Evolutionary conservation across 2,329 filamentous ascomycete genomes (phyloP).

Genomic region (Aspergillus phoenicis): DNA sequence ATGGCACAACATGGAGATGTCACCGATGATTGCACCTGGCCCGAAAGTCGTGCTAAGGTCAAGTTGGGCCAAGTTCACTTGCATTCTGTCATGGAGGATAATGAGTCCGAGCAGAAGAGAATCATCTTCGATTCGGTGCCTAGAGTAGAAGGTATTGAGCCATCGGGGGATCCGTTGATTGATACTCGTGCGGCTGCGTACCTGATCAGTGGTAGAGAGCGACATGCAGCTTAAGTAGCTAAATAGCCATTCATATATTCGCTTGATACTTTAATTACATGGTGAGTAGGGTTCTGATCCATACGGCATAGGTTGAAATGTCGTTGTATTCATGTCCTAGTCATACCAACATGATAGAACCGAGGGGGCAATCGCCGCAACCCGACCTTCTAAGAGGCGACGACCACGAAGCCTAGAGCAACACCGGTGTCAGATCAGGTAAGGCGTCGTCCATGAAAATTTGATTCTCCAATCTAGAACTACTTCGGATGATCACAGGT

Average conservation of each 20-base stretch:
- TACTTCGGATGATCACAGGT: too few relatives aligned
- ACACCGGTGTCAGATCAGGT: constrained; percentile 21
- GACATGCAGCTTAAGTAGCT: not conserved
- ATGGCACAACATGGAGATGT: not conserved
- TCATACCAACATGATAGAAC: constrained; percentile 9
- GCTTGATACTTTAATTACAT: not conserved
- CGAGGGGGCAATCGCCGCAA: constrained; percentile 51
- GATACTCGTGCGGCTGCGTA: not conserved
- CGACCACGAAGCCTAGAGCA: constrained; percentile 45
- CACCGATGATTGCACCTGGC: not conserved
- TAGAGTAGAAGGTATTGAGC: not conserved
- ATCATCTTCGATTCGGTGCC: not conserved
- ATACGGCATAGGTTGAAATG: too few relatives aligned
- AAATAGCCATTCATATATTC: not conserved
- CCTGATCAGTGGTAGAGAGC: not conserved
- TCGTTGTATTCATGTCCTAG: too few relatives aligned
- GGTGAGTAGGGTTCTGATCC: too few relatives aligned
- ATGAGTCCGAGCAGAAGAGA: not conserved
- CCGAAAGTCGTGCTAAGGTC: not conserved
- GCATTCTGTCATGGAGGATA: not conserved
- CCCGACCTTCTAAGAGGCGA: constrained; percentile 46
- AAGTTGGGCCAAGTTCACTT: not conserved
- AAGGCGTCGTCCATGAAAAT: too few relatives aligned
- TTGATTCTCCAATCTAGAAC: too few relatives aligned
- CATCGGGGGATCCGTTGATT: not conserved